Base-by-base conservation (phyloP, 1,139 yeast genomes). In the Sugiyamaella japonica region DNA sequence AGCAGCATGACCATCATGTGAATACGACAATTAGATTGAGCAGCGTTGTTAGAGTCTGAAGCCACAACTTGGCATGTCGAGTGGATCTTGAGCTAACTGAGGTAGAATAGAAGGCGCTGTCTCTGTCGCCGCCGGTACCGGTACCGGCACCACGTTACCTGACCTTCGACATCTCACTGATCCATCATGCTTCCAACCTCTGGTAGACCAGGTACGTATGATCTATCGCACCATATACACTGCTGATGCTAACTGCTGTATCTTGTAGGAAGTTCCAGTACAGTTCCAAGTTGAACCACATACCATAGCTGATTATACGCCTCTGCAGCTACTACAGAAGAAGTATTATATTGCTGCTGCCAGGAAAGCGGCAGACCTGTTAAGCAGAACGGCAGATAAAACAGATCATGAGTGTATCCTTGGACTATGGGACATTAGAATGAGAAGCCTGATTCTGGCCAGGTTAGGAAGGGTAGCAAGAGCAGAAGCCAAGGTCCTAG, bases 311-410 rank as follows among this genome's bases (percentile, higher is more conserved):
- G 50, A 58, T 12, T 51, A 54, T 29, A 57, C 53, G 37, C 49
- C 61, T 1, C 54, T 58, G 1, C 53, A 53, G 15, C 55, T 66
- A 36, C 41, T 57, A 31, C 56, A 58, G 7, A 57, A 61, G 36
- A 53, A 58, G 34, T 58, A 63, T 20, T 64, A 63, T 45, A 40
- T 59, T 7, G 61, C 57, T 16, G 67, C 67, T 3, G 68, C 68
- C 2, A 56, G 54, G 10, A 52, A 55, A 15, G 64, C 67, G 0
- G 60, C 58, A 16, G 51, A 55, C 34, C 52, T 56, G 28, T 53
- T 65, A 43, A 31, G 56, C 5, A 46, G 43, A 8, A 32, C 57
- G 2, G 40, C 55, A 8, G 50, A 50, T 37, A 50, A 40, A 8
- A 43, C 54, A 7, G 63, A 60, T 34, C 36, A 49, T 39, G 40